Evolutionary conservation across 176 grass and related monocot species (phyloP), one percentile per base, ranked within the genome.

Genomic region (Ampelocalamus luodianensis): DNA sequence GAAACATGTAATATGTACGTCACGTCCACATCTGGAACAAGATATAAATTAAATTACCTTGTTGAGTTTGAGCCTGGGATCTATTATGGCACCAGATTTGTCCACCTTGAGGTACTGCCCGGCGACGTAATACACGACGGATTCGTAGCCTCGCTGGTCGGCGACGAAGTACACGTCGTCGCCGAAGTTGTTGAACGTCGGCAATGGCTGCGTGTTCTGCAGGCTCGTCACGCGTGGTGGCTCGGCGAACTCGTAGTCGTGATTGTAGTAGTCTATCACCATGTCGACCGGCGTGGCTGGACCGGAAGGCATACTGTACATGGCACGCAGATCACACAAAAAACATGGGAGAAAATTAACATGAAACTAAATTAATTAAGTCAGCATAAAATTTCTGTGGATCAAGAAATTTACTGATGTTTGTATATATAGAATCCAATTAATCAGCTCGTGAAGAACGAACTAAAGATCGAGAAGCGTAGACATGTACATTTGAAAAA

Each of bases 211-310:
- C 0, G 89, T 94, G 60, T 87, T 91, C 74, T 94, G 92, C 61
- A 91, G 71, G 66, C 92, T 92, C 12, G 92, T 94, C 39, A 89
- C 68, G 10, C 87, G 87, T 14, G 89, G 89, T 10, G 90, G 89
- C 80, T 94, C 87, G 22, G 89, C 87, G 50, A 90, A 91, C 82
- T 94, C 92, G 48, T 83, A 92, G 80, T 94, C 89, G 32, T 85
- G 67, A 43, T 22, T 71, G 74, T 48, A 94, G 87, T 94, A 94
- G 71, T 94, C 92, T 17, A 91, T 48, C 81, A 46, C 84, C 92
- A 94, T 94, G 48, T 94, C 90, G 51, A 94, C 50, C 7, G 89
- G 76, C 10, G 70, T 79, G 40, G 22, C n/a, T 82, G 78, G 55
- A 56, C 68, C 83, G 36, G 40, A 51, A 27, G 69, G 80, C 69